Conservation (phyloP, 1,284 basidiomycete genomes). For the Pyrrhoderma noxium region DNA sequence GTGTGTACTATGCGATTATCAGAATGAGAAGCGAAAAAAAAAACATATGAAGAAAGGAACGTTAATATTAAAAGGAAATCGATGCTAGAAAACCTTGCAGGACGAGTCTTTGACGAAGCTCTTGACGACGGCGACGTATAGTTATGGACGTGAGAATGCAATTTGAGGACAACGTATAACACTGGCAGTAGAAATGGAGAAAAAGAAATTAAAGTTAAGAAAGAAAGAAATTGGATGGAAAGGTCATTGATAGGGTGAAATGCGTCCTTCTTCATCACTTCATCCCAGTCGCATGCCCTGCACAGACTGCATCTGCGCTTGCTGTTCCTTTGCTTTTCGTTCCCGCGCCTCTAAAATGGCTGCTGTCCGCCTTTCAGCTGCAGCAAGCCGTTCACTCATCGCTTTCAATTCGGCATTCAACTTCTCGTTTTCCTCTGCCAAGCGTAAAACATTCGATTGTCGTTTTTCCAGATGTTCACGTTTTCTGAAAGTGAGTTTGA, state of each 20-base stretch:
- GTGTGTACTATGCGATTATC: background rate
- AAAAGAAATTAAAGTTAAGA: background rate
- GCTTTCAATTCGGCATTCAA: constrained; percentile 65
- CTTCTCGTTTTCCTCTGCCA: constrained; percentile 71
- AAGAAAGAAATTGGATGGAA: background rate
- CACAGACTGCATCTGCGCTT: constrained; percentile 11
- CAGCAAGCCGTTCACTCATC: constrained; percentile 67
- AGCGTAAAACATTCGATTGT: constrained; percentile 65
- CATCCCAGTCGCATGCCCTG: constrained; percentile 11
- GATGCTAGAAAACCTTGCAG: background rate
- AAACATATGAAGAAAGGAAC: background rate
- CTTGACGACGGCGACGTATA: background rate
- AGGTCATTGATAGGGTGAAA: background rate
- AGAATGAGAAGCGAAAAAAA: constrained; percentile 1
- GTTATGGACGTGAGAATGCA: background rate
- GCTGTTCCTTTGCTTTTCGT: constrained; percentile 26
- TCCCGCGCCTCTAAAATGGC: constrained; percentile 40
- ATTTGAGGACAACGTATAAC: background rate
- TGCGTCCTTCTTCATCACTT: too few relatives aligned
- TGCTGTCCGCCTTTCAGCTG: constrained; percentile 56
- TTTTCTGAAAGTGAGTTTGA: constrained; percentile 11
- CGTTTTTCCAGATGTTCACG: constrained; percentile 60
- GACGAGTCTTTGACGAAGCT: background rate
- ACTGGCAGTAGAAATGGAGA: background rate
- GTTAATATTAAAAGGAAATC: background rate